Conservation (phyloP, 2,329 filamentous ascomycete genomes). For the Botrytis pseudocinerea region DNA sequence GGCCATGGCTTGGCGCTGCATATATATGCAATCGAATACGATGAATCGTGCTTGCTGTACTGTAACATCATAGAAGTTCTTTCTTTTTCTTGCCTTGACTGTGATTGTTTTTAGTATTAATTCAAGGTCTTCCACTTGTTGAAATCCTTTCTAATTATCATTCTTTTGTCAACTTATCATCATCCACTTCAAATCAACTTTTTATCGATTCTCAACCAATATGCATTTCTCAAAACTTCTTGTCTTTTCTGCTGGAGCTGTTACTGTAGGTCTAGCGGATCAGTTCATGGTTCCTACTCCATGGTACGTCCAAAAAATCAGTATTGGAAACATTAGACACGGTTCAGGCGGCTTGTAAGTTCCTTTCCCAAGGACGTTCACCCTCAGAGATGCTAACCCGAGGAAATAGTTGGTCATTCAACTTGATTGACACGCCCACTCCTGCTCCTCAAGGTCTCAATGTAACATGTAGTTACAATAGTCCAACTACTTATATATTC, state of each 20-base stretch:
- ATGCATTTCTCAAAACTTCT: conserved; percentile 18
- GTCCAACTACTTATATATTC: conserved; percentile 23
- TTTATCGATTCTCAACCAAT: background rate
- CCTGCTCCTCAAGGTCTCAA: conserved; percentile 30
- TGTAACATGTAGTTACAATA: conserved; percentile 27
- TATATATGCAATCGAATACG: conserved; percentile 2
- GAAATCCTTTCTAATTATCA: background rate
- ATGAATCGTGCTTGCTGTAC: background rate
- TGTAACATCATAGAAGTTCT: background rate
- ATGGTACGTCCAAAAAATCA: conserved; percentile 27
- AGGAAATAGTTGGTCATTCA: conserved; percentile 28
- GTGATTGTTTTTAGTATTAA: background rate
- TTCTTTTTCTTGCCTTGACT: background rate
- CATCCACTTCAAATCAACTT: background rate
- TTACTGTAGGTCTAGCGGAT: conserved; percentile 2
- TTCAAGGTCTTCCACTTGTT: background rate
- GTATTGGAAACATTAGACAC: conserved; percentile 28
- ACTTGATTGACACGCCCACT: conserved; percentile 29
- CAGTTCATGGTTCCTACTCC: conserved; percentile 27
- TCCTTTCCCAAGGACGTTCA: background rate
- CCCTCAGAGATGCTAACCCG: background rate
- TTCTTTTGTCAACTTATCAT: background rate
- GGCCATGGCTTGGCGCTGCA: background rate
- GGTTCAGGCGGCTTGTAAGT: conserved; percentile 31
- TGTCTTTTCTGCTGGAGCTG: background rate